phyloP scores from a whole-genome alignment of 129 eudicot genomes.

The Oenanthe sinensis region DNA sequence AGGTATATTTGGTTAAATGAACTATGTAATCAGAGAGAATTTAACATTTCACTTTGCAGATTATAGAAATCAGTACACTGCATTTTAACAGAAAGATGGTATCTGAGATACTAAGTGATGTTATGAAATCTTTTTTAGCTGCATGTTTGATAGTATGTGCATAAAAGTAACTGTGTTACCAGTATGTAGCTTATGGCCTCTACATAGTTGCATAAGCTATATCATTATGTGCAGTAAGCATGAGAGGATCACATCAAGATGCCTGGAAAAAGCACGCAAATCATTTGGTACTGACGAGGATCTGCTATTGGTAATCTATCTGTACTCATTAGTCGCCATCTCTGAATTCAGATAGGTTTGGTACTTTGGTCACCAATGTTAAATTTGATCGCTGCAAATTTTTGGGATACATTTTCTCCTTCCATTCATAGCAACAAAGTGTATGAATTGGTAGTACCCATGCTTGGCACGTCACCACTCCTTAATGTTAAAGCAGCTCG shows the following conservation, averaged over 20 bases:
- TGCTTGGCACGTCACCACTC: not conserved
- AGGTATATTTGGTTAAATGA: not conserved
- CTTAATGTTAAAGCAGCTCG: too few relatives aligned
- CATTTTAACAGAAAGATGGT: not conserved
- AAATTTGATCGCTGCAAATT: not conserved
- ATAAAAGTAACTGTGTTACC: not conserved
- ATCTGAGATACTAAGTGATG: not conserved
- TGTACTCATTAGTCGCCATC: not conserved
- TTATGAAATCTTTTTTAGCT: not conserved
- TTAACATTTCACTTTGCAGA: not conserved
- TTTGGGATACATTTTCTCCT: not conserved
- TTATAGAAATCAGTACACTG: not conserved
- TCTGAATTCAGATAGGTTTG: not conserved
- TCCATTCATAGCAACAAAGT: too few relatives aligned
- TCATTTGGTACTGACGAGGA: conserved; percentile 99
- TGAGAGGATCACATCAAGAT: conserved; percentile 53
- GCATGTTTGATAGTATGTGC: not conserved
- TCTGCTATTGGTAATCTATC: conserved; percentile 69
- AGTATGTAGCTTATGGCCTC: not conserved
- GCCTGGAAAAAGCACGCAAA: conserved; percentile 85
- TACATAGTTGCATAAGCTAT: not conserved
- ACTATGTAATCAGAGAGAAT: not conserved
- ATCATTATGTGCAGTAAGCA: conserved; percentile 45
- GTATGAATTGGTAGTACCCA: not conserved
- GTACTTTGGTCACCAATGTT: not conserved